These are phyloP conservation scores for Gastrolobium villosum DNA, from an alignment of 306 rosid species.

Conservation along the genomic window DNA sequence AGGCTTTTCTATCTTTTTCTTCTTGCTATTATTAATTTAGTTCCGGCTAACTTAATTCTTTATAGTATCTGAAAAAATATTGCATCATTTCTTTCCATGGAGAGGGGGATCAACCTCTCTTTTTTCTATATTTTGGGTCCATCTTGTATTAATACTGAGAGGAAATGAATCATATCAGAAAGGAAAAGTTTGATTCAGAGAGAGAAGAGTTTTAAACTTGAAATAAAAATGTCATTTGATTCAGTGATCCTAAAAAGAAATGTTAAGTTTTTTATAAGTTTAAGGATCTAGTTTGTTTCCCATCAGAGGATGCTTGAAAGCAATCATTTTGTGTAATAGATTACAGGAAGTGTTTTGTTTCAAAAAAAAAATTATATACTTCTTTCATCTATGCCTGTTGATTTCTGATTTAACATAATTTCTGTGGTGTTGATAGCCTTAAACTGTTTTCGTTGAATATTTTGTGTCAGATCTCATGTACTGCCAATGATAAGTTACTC, in stretches of 20 bases:
- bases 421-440: constrained; percentile 13
- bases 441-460: constrained; percentile 32
- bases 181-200: constrained; percentile 11
- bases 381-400: constrained; percentile 18
- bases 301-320: constrained; percentile 14
- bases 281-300: constrained; percentile 2
- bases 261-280: constrained; percentile 12
- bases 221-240: background rate
- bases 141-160: background rate
- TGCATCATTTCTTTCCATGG: constrained; percentile 7
- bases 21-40: constrained; percentile 24
- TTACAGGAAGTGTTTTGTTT: constrained; percentile 1
- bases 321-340: background rate
- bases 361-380: background rate
- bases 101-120: background rate
- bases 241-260: background rate
- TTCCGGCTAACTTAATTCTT: constrained; percentile 1
- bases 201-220: background rate
- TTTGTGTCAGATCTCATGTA: constrained; percentile 74
- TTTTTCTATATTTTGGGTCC: constrained; percentile 11
- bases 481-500: constrained; percentile 78
- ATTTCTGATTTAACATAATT: constrained; percentile 34
- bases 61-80: background rate
- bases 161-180: constrained; percentile 24
- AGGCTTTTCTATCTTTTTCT: background rate